These are phyloP conservation scores for Cladosporium sp. DNA, from an alignment of 2,329 filamentous ascomycete genomes.

Conservation along the genomic window DNA sequence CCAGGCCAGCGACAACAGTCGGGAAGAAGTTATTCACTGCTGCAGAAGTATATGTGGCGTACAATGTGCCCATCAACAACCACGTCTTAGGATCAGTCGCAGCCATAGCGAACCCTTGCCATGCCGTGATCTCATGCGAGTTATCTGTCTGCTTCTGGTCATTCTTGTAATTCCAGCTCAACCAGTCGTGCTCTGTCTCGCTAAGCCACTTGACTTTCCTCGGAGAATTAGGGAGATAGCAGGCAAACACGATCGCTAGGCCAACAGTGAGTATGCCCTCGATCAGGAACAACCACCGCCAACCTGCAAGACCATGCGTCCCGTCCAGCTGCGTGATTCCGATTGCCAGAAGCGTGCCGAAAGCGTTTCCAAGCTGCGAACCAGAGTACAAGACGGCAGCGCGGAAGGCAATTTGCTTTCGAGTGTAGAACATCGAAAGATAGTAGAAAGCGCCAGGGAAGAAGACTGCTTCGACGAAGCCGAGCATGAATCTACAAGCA, in stretches of 20 bases:
- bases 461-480: slow-evolving; percentile 48
- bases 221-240: slow-evolving; percentile 49
- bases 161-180: slow-evolving; percentile 48
- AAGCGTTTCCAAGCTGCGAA: slow-evolving; percentile 41
- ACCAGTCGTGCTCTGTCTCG: slow-evolving; percentile 50
- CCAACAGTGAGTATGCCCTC: slow-evolving; percentile 25
- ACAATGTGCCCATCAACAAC: slow-evolving; percentile 52
- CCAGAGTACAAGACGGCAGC: slow-evolving; percentile 23
- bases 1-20: slow-evolving; percentile 58
- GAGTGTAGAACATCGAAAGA: slow-evolving; percentile 49
- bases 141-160: slow-evolving; percentile 46
- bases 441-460: slow-evolving; percentile 47
- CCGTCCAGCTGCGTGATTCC: slow-evolving; percentile 37
- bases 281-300: slow-evolving; percentile 40
- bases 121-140: slow-evolving; percentile 36
- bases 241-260: slow-evolving; percentile 18
- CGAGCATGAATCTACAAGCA: slow-evolving; percentile 46
- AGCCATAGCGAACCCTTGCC: slow-evolving; percentile 46
- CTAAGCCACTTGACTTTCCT: slow-evolving; percentile 50
- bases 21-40: slow-evolving; percentile 65
- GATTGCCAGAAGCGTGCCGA: slow-evolving; percentile 48
- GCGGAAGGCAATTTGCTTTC: slow-evolving; percentile 34
- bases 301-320: slow-evolving; percentile 38
- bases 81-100: slow-evolving; percentile 49
- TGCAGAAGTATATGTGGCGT: slow-evolving; percentile 48